These are phyloP conservation scores for Cenococcum geophilum DNA, from an alignment of 495 filamentous ascomycete genomes.

Conservation along the genomic window DNA sequence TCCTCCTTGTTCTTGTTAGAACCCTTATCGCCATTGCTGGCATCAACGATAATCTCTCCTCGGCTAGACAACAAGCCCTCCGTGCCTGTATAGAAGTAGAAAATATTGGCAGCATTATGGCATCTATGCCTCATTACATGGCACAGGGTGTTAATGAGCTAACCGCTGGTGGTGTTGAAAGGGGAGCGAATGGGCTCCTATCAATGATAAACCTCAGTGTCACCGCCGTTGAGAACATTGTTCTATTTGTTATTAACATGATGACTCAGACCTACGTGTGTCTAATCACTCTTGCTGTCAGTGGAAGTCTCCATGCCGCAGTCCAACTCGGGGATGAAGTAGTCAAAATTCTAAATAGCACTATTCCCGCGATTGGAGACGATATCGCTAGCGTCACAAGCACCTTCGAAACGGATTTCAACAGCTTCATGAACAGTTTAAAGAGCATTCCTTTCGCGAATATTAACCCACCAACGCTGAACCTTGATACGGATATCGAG, in stretches of 20 bases:
- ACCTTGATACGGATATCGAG: constrained; percentile 54
- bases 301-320: constrained; percentile 66
- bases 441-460: constrained; percentile 40
- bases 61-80: constrained; percentile 73
- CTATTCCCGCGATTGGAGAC: constrained; percentile 57
- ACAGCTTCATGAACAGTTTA: constrained; percentile 49
- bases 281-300: constrained; percentile 71
- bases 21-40: constrained; percentile 65
- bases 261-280: constrained; percentile 84
- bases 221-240: constrained; percentile 76
- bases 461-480: constrained; percentile 45
- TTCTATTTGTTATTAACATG: constrained; percentile 85
- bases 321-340: constrained; percentile 64
- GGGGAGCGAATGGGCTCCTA: constrained; percentile 68
- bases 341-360: constrained; percentile 64
- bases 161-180: constrained; percentile 68
- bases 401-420: constrained; percentile 54
- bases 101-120: constrained; percentile 89
- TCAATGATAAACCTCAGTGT: constrained; percentile 68
- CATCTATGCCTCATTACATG: constrained; percentile 94
- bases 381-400: constrained; percentile 52
- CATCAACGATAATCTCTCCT: constrained; percentile 63
- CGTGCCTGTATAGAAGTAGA: constrained; percentile 89
- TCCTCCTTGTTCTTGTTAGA: constrained; percentile 76
- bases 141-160: constrained; percentile 81